A percentile compares a stretch with the other conserved stretches of the same genome.
Evolutionary conservation across 2,329 filamentous ascomycete genomes (phyloP).

Genomic region (Eurotiales sp.): DNA sequence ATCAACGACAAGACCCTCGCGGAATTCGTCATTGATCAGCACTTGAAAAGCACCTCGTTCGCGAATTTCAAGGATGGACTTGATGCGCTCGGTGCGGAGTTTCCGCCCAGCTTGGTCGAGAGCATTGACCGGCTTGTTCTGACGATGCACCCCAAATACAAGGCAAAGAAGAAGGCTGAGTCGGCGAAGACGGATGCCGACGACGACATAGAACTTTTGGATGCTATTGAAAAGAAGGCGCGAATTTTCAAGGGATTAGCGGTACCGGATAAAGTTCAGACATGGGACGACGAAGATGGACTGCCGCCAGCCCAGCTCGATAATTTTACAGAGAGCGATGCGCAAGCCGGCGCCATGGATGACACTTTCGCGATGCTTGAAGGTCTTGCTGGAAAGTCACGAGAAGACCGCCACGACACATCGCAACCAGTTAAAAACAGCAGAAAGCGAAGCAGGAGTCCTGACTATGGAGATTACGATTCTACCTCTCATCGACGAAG

Average conservation of each 20-base stretch:
- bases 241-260: slow-evolving; percentile 87
- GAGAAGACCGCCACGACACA: slow-evolving; percentile 31
- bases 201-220: slow-evolving; percentile 40
- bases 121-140: slow-evolving; percentile 85
- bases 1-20: slow-evolving; percentile 91
- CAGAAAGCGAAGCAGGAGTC: slow-evolving; percentile 55
- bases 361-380: slow-evolving; percentile 93
- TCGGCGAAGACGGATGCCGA: slow-evolving; percentile 37
- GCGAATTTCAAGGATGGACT: slow-evolving; percentile 73
- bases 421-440: slow-evolving; percentile 33
- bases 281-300: slow-evolving; percentile 47
- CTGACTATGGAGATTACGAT: slow-evolving; percentile 48
- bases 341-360: slow-evolving; percentile 68
- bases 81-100: slow-evolving; percentile 72
- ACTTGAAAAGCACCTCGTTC: slow-evolving; percentile 67
- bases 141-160: slow-evolving; percentile 89
- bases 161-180: slow-evolving; percentile 47
- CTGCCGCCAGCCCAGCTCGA: too few relatives aligned
- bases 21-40: slow-evolving; percentile 92
- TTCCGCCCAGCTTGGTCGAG: slow-evolving; percentile 80
- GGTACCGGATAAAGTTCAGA: slow-evolving; percentile 70
- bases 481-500: slow-evolving; percentile 20
- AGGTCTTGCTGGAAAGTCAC: slow-evolving; percentile 67
- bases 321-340: slow-evolving; percentile 30
- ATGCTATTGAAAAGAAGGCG: slow-evolving; percentile 65